Conservation (phyloP, 768 basidiomycete species). For the Agaricus subrufescens region DNA sequence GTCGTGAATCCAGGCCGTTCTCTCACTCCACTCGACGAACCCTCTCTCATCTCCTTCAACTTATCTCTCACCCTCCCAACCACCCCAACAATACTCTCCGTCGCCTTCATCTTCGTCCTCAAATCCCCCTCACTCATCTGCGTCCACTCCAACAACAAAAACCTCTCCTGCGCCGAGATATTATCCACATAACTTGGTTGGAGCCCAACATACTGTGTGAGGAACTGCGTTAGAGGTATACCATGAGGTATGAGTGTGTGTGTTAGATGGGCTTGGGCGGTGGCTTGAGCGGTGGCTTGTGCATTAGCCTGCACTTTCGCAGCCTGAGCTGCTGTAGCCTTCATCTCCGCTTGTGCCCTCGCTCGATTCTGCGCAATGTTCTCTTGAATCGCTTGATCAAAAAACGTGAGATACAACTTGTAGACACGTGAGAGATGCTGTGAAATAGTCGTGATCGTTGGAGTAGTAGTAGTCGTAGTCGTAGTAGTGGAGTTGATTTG, state of each 20-base stretch:
- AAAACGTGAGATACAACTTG: slow-evolving; percentile 8
- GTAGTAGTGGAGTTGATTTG: no score
- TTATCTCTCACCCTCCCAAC: slow-evolving; percentile 3
- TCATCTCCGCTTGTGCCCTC: slow-evolving; percentile 5
- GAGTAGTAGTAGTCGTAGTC: no score
- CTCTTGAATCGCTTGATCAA: slow-evolving; percentile 7
- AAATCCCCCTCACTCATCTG: slow-evolving; percentile 5
- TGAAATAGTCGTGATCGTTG: neutral
- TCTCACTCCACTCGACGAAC: neutral
- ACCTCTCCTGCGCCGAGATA: neutral
- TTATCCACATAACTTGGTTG: neutral
- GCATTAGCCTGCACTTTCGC: neutral
- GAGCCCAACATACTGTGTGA: slow-evolving; percentile 4
- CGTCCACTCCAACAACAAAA: slow-evolving; percentile 6
- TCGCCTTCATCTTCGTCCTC: neutral
- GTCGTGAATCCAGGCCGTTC: slow-evolving; percentile 6
- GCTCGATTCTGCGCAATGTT: slow-evolving; percentile 8
- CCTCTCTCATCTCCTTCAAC: slow-evolving; percentile 10
- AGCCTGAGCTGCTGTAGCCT: neutral
- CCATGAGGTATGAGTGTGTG: slow-evolving; percentile 7
- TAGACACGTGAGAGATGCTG: slow-evolving; percentile 6
- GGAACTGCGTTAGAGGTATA: slow-evolving; percentile 5
- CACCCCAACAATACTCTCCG: neutral
- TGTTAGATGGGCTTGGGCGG: neutral
- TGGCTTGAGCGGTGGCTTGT: neutral